phyloP scores from a whole-genome alignment of 176 grass and related monocot genomes.

The Oryza longistaminata region DNA sequence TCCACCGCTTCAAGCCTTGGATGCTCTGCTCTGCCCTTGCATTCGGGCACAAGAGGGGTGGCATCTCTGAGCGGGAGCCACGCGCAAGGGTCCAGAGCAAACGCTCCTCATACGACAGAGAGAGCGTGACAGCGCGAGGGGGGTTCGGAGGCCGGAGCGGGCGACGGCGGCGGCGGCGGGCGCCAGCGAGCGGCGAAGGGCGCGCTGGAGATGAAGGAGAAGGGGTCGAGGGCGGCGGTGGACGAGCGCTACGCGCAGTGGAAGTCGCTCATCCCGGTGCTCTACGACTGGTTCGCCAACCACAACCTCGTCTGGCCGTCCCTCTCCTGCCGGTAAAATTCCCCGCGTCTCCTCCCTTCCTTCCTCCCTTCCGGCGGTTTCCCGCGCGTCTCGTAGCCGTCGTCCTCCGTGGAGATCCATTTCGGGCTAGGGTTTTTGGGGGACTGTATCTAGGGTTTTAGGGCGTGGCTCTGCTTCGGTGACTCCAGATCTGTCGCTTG shows the following conservation, averaged over 20 bases:
- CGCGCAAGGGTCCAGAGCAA: background rate
- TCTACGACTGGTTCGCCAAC: constrained; percentile 96
- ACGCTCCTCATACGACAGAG: constrained; percentile 23
- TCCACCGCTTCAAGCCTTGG: background rate
- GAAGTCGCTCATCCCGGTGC: constrained; percentile 84
- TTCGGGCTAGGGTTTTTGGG: constrained; percentile 38
- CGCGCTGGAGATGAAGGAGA: constrained; percentile 54
- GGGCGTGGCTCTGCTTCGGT: background rate
- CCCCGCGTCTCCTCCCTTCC: background rate
- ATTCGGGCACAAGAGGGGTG: background rate
- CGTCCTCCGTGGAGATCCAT: constrained; percentile 12
- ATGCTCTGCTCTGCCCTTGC: constrained; percentile 1
- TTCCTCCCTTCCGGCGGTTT: background rate
- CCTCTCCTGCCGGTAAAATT: constrained; percentile 76
- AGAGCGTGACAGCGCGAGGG: constrained; percentile 27
- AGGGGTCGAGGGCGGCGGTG: constrained; percentile 56
- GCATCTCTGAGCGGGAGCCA: constrained; percentile 11
- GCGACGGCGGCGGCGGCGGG: constrained; percentile 30
- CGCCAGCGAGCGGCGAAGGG: background rate
- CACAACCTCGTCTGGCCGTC: constrained; percentile 96
- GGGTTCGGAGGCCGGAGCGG: constrained; percentile 20
- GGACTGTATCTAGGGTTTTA: constrained; percentile 54
- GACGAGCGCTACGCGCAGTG: constrained; percentile 82
- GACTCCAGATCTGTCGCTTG: constrained; percentile 30
- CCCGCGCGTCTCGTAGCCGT: background rate